These are phyloP conservation scores for Tolypocladium tropicale DNA, from an alignment of 2,329 filamentous ascomycete genomes.

Conservation along the genomic window DNA sequence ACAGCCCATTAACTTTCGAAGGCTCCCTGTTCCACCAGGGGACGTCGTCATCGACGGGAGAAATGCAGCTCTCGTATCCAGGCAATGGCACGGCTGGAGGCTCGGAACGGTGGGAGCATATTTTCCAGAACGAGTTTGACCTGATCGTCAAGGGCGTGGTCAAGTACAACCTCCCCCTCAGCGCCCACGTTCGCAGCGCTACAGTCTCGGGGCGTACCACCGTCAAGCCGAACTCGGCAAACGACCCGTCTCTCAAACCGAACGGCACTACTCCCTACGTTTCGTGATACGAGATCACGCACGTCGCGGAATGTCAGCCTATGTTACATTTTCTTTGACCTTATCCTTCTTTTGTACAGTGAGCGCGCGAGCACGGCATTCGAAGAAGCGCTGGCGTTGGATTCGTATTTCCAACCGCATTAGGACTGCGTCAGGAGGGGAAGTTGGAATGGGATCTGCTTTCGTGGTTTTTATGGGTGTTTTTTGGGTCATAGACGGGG, in stretches of 20 bases:
- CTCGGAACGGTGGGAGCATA: slow-evolving; percentile 77
- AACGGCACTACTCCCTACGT: slow-evolving; percentile 56
- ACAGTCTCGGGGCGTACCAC: slow-evolving; percentile 49
- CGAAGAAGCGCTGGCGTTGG: slow-evolving; percentile 24
- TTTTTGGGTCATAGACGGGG: slow-evolving; percentile 16
- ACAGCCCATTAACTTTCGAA: slow-evolving; percentile 81
- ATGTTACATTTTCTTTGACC: slow-evolving; percentile 10
- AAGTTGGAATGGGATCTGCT: slow-evolving; percentile 13
- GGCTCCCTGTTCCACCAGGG: slow-evolving; percentile 76
- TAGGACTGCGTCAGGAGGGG: slow-evolving; percentile 16
- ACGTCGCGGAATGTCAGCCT: not conserved
- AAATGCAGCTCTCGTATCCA: slow-evolving; percentile 71
- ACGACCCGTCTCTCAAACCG: slow-evolving; percentile 51
- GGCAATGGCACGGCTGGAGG: slow-evolving; percentile 86
- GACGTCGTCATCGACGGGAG: slow-evolving; percentile 63
- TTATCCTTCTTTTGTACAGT: slow-evolving; percentile 17
- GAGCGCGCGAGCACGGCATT: slow-evolving; percentile 26
- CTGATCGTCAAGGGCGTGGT: slow-evolving; percentile 85
- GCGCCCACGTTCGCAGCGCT: slow-evolving; percentile 47
- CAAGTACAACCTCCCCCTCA: slow-evolving; percentile 64
- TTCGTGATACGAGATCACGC: not conserved
- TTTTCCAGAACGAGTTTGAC: slow-evolving; percentile 86
- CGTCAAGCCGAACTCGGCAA: slow-evolving; percentile 53
- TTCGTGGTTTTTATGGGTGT: slow-evolving; percentile 9
- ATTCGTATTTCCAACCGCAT: slow-evolving; percentile 18